Percentiles rank a stretch among this genome's conserved stretches.
phyloP scores from a whole-genome alignment of 2,329 filamentous ascomycete genomes.

The Tolypocladium album region DNA sequence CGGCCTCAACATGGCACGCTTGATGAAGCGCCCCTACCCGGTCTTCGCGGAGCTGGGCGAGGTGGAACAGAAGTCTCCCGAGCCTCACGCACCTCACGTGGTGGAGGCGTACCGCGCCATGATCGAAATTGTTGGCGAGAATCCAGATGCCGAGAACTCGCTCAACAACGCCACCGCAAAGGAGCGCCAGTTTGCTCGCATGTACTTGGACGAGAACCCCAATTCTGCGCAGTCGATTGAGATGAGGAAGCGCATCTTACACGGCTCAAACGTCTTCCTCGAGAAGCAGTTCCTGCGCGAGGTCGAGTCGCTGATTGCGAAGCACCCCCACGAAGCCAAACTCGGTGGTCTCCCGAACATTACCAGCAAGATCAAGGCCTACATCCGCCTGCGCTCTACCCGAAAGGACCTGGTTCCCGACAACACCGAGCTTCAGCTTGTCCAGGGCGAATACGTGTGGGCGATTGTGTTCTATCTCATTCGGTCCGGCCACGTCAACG shows the following conservation, averaged over 20 bases:
- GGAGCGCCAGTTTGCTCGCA: constrained; percentile 64
- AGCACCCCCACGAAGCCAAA: constrained; percentile 79
- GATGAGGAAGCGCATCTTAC: constrained; percentile 69
- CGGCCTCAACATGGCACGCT: constrained; percentile 62
- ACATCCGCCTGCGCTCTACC: constrained; percentile 68
- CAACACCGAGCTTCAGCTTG: constrained; percentile 67
- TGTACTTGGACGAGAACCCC: constrained; percentile 66
- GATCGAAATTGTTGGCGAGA: constrained; percentile 67
- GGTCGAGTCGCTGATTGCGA: constrained; percentile 66
- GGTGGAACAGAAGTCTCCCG: constrained; percentile 59
- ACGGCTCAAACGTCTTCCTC: constrained; percentile 68
- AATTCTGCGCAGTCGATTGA: constrained; percentile 53
- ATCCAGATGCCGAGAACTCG: constrained; percentile 44
- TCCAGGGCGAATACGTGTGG: constrained; percentile 82
- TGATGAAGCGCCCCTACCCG: constrained; percentile 57
- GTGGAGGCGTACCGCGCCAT: constrained; percentile 76
- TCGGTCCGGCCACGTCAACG: constrained; percentile 70
- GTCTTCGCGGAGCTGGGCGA: constrained; percentile 66
- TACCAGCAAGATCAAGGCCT: constrained; percentile 85
- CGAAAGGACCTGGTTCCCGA: constrained; percentile 80
- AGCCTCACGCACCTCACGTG: constrained; percentile 63
- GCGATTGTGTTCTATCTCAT: constrained; percentile 88
- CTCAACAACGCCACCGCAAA: constrained; percentile 54
- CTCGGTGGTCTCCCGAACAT: constrained; percentile 82
- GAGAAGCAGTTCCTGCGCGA: constrained; percentile 73